Conservation (phyloP, 306 rosid species). For the Citrullus amarus region DNA sequence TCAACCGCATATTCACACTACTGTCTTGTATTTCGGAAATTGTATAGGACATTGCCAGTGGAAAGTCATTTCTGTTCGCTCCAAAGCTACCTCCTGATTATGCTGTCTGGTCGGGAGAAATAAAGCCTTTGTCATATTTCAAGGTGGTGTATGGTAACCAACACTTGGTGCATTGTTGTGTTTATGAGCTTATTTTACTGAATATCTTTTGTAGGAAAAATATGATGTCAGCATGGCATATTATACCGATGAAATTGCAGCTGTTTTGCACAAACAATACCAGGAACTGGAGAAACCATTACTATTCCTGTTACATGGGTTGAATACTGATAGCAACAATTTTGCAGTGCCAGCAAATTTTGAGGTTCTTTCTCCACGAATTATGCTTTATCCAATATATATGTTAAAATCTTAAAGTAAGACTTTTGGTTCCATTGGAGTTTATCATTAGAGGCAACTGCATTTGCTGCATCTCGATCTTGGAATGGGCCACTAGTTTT, state of each 20-base stretch:
- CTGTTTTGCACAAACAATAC: constrained; percentile 37
- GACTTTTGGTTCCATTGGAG: not conserved
- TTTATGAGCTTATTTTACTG: constrained; percentile 15
- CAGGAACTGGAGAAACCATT: constrained; percentile 44
- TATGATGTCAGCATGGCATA: constrained; percentile 38
- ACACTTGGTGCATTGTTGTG: not conserved
- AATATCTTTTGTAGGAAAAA: constrained; percentile 47
- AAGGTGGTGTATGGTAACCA: constrained; percentile 34
- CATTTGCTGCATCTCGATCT: not conserved
- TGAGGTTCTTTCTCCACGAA: constrained; percentile 33
- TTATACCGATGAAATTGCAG: constrained; percentile 40
- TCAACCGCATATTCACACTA: not conserved
- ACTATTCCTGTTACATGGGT: constrained; percentile 70
- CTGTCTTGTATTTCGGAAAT: not conserved
- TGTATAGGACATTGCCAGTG: constrained; percentile 55
- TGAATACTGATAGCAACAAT: constrained; percentile 66
- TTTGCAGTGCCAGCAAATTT: constrained; percentile 61
- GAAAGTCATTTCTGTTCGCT: constrained; percentile 57
- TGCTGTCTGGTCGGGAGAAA: constrained; percentile 89
- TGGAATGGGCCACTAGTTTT: not conserved
- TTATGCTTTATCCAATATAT: not conserved
- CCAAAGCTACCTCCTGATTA: constrained; percentile 75
- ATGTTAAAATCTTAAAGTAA: not conserved
- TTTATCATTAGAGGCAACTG: not conserved
- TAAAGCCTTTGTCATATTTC: constrained; percentile 39